Base-by-base conservation (phyloP, 2,329 filamentous ascomycete species). In the Magnaporthales sp. region DNA sequence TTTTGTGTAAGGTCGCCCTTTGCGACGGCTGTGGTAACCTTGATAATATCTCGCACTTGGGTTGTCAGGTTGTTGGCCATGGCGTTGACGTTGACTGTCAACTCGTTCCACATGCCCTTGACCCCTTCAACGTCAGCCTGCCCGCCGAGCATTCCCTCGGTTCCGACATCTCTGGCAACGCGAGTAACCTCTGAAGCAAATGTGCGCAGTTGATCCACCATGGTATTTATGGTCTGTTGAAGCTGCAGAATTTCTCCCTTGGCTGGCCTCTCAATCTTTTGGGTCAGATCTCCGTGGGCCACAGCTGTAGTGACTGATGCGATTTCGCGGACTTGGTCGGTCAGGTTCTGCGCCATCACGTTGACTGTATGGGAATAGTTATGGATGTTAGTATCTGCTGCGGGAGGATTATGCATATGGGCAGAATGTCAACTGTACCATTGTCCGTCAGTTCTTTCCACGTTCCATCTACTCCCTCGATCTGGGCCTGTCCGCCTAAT, bases 361-460 rank as follows among this genome's bases (percentile, higher is more conserved):
- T 93, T 93, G 68, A 93, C 90, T 89, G 69, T 13, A 32, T 6
- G 65, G 69, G 64, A 74, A 70, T 70, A n/a, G n/a, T n/a, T n/a
- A 73, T 70, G 70, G 0, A 26, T 9, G 73, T 74, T 65, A 75
- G 70, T 63, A 68, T 60, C 31, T 51, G 1, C 54, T 9, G 15
- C 4, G 38, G 4, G 38, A 9, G 13, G 30, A 7, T 63, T 63
- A 5, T 22, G 32, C 19, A 26, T 26, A 24, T 30, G 51, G 8
- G 22, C 58, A 22, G 63, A 22, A 27, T 29, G 62, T 68, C 29
- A 26, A 60, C 67, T 77, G 69, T 81, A 89, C 87, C 87, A 74
- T 94, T 94, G 76, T 93, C 90, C 22, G 94, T 98, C 72, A 98
- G 82, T 80, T 98, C 94, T 75, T 97, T 96, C 94, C 94, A 98